Percentiles rank a stretch among this genome's conserved stretches.
These are phyloP conservation scores for Penicillium brevicompactum DNA, from an alignment of 2,329 filamentous ascomycete species.

Conservation along the genomic window DNA sequence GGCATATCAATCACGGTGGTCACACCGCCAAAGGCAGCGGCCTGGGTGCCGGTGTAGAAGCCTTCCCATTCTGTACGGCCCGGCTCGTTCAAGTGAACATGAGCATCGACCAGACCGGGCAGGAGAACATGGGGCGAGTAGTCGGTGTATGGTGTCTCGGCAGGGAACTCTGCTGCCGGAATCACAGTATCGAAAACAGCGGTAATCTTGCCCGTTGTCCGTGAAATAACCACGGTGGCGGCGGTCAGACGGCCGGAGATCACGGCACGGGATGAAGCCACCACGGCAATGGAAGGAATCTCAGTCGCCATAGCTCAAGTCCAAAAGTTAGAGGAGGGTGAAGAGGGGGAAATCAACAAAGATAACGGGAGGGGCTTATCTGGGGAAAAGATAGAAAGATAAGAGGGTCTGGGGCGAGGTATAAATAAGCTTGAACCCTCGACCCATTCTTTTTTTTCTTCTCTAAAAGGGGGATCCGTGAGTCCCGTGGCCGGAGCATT, in stretches of 20 bases:
- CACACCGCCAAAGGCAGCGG: conserved; percentile 91
- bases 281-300: conserved; percentile 64
- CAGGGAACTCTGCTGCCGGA: conserved; percentile 73
- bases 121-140: conserved; percentile 82
- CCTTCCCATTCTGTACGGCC: conserved; percentile 98
- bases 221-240: conserved; percentile 80
- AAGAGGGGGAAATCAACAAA: neutral
- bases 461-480: no score
- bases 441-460: no score
- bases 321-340: no score
- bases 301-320: conserved; percentile 22
- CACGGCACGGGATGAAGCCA: conserved; percentile 82
- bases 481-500: neutral
- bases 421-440: neutral
- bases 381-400: neutral
- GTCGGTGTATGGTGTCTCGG: conserved; percentile 73
- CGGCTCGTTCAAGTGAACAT: conserved; percentile 97
- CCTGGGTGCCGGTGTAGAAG: conserved; percentile 91
- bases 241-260: conserved; percentile 75
- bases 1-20: conserved; percentile 99
- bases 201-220: conserved; percentile 78
- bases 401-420: neutral
- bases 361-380: neutral
- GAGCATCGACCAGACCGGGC: conserved; percentile 91
- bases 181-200: conserved; percentile 73